These are phyloP conservation scores for Starmerella stellata DNA, from an alignment of 805 yeast genomes.

Conservation along the genomic window DNA sequence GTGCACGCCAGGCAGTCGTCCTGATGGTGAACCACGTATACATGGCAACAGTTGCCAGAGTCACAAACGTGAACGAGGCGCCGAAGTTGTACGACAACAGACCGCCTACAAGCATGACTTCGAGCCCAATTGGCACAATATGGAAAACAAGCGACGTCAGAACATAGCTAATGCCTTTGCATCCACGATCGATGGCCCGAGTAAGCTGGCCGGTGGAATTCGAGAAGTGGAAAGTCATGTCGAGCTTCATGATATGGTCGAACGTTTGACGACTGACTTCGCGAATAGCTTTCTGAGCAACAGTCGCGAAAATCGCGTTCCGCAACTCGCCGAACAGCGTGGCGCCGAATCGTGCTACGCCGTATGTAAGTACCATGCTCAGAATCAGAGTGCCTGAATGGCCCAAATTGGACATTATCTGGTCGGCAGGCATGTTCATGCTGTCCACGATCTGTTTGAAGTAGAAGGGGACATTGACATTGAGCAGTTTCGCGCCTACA, in stretches of 20 bases:
- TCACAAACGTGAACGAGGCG: constrained; percentile 68
- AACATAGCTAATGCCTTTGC: constrained; percentile 89
- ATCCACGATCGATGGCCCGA: constrained; percentile 92
- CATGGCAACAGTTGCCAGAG: constrained; percentile 71
- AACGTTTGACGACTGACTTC: constrained; percentile 80
- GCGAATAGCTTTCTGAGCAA: constrained; percentile 85
- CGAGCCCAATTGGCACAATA: constrained; percentile 80
- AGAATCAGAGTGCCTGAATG: constrained; percentile 23
- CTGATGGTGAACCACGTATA: constrained; percentile 73
- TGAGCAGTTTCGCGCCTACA: constrained; percentile 64
- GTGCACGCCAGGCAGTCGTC: constrained; percentile 93
- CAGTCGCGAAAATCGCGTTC: constrained; percentile 88
- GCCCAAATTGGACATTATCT: constrained; percentile 41
- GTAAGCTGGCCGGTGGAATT: constrained; percentile 93
- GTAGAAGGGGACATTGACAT: constrained; percentile 90
- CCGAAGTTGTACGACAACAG: constrained; percentile 89
- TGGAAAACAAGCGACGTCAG: constrained; percentile 95
- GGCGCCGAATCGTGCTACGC: constrained; percentile 85
- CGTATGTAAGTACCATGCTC: constrained; percentile 62
- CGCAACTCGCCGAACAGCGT: constrained; percentile 86
- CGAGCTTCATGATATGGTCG: constrained; percentile 62
- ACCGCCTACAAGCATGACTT: constrained; percentile 83
- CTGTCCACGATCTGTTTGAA: constrained; percentile 77
- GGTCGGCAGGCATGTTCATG: constrained; percentile 79
- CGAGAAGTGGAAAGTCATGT: constrained; percentile 72